phyloP scores from a whole-genome alignment of 306 rosid species.

The Citrullus amarus region DNA sequence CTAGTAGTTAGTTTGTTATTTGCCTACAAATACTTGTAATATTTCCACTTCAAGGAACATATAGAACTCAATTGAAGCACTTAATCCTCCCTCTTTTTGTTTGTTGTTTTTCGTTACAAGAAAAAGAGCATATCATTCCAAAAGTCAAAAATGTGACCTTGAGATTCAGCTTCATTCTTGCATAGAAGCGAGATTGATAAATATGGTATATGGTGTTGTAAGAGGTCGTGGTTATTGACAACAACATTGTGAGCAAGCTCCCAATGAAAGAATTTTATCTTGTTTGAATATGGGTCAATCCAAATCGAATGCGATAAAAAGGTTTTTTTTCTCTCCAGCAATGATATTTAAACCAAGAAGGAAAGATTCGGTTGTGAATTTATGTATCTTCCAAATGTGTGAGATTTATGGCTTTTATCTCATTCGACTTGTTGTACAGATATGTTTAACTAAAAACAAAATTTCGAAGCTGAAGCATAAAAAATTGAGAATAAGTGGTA shows the following conservation, averaged over 20 bases:
- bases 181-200: background rate
- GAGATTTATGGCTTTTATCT: background rate
- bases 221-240: background rate
- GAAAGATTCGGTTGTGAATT: background rate
- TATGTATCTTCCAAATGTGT: background rate
- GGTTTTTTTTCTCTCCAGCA: background rate
- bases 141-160: background rate
- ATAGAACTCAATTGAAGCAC: no score
- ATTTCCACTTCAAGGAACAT: no score
- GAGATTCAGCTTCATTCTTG: background rate
- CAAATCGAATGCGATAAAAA: background rate
- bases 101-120: background rate
- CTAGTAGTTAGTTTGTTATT: no score
- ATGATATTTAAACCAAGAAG: background rate
- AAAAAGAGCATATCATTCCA: background rate
- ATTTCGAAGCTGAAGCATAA: background rate
- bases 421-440: background rate
- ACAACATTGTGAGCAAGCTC: background rate
- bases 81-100: no score
- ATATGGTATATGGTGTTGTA: background rate
- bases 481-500: constrained; percentile 9
- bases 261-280: background rate
- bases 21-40: no score
- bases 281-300: background rate
- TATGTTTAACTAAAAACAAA: background rate